Evolutionary conservation across 148 eudicot species (phyloP), one percentile per base, ranked within the genome.

Genomic region (Chenopodium formosanum): DNA sequence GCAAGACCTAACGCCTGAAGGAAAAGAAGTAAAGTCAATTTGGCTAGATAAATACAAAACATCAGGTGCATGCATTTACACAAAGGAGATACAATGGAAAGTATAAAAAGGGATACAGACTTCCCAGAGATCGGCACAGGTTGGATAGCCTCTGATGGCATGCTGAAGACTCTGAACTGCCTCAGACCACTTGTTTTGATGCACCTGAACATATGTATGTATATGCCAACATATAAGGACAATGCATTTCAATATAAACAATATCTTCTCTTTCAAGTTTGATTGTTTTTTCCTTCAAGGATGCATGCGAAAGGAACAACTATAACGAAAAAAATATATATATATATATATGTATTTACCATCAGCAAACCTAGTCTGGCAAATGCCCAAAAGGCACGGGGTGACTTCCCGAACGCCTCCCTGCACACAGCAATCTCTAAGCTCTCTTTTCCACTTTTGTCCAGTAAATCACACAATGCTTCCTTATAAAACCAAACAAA

Each of bases 381-480:
- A 60, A 90, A 90, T 73, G 99, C 98, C 99, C 98, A 96, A 79
- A 92, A 96, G 29, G 98, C 97, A 86, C 97, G 92, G 25, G 99
- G 92, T 4, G 98, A 94, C 87, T 90, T 94, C 71, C 85, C 89
- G 1, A 91, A 89, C 65, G 99, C 97, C 80, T 94, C 98, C n/a
- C 88, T 88, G 79, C 99, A 96, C 37, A 92, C 89, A 73, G 94
- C 88, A 78, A 94, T 31, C 89, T 91, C 92, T 83, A 96, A 88
- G 87, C 92, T 96, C 80, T 91, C 97, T 83, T 90, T 92, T 27
- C 98, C 95, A 63, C 79, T 90, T 82, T 77, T 78, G 74, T 96
- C 98, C 85, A 92, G 79, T 89, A 94, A 77, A 85, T 96, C 92
- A 86, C 99, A 96, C 78, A 96, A 66, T 34, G 92, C 86, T 81